These are phyloP conservation scores for Inga oerstediana DNA, from an alignment of 306 rosid genomes.

Conservation along the genomic window DNA sequence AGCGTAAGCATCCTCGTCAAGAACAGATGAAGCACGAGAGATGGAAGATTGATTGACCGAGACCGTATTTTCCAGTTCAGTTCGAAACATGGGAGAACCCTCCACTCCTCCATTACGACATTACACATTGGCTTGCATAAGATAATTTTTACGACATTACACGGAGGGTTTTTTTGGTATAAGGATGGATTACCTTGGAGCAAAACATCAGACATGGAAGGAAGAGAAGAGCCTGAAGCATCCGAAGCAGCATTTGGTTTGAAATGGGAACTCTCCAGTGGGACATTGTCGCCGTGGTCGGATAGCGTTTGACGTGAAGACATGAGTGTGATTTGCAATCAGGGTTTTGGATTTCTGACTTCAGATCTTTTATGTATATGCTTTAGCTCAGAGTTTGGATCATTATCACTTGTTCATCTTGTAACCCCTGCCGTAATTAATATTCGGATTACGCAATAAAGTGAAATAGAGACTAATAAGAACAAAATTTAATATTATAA, in stretches of 20 bases:
- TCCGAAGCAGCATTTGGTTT: background rate
- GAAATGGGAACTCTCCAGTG: background rate
- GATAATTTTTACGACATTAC: background rate
- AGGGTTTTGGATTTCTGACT: background rate
- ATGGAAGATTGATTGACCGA: slow-evolving; percentile 52
- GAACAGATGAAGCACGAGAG: slow-evolving; percentile 50
- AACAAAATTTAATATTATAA: no score
- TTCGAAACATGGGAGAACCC: slow-evolving; percentile 46
- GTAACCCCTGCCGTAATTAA: no score
- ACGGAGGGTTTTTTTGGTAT: background rate
- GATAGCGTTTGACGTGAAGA: background rate
- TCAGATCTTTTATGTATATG: background rate
- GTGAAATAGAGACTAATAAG: no score
- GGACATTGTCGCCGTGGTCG: background rate
- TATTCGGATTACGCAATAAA: no score
- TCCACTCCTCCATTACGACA: slow-evolving; percentile 12
- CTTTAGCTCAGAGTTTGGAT: background rate
- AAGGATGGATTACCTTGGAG: slow-evolving; percentile 13
- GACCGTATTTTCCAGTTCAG: slow-evolving; percentile 49
- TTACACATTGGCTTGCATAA: background rate
- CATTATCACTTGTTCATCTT: background rate
- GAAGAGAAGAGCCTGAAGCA: slow-evolving; percentile 5
- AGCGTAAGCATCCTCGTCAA: slow-evolving; percentile 29
- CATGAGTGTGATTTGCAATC: background rate
- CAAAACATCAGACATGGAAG: slow-evolving; percentile 5